phyloP scores from a whole-genome alignment of 108 stramenopile genomes.

The Discostella stelligeroides region DNA sequence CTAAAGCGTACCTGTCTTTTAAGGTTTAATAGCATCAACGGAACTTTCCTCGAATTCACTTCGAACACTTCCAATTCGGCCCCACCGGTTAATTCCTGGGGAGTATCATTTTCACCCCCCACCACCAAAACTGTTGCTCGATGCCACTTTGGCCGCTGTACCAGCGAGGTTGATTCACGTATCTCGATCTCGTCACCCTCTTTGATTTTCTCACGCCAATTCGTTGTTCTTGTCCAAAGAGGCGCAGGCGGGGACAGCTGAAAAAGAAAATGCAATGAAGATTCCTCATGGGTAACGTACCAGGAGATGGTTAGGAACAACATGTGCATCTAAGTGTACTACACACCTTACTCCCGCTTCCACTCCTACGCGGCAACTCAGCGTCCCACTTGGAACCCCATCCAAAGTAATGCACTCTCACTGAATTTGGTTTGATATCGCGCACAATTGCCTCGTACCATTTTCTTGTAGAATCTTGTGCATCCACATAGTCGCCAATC shows the following conservation, averaged over 20 bases:
- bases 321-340: too few relatives aligned
- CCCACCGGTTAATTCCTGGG: constrained; percentile 52
- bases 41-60: constrained; percentile 39
- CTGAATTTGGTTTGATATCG: constrained; percentile 57
- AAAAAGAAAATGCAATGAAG: constrained; percentile 9
- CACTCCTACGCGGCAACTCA: constrained; percentile 41
- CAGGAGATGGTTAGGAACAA: too few relatives aligned
- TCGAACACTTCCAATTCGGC: constrained; percentile 61
- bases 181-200: constrained; percentile 70
- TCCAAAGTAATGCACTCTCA: constrained; percentile 80
- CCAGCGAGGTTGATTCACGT: constrained; percentile 58
- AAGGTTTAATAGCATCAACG: constrained; percentile 58
- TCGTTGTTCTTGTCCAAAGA: constrained; percentile 63
- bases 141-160: constrained; percentile 75
- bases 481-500: constrained; percentile 84
- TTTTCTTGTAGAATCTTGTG: constrained; percentile 73
- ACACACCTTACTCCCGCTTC: constrained; percentile 13
- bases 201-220: constrained; percentile 65
- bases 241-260: constrained; percentile 59
- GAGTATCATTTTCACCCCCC: constrained; percentile 43
- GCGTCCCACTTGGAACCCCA: constrained; percentile 79
- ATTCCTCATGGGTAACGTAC: neutral
- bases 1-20: constrained; percentile 42
- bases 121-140: constrained; percentile 60
- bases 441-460: constrained; percentile 81